phyloP scores from a whole-genome alignment of 2,329 filamentous ascomycete genomes.

The Stagonosporopsis tanaceti region DNA sequence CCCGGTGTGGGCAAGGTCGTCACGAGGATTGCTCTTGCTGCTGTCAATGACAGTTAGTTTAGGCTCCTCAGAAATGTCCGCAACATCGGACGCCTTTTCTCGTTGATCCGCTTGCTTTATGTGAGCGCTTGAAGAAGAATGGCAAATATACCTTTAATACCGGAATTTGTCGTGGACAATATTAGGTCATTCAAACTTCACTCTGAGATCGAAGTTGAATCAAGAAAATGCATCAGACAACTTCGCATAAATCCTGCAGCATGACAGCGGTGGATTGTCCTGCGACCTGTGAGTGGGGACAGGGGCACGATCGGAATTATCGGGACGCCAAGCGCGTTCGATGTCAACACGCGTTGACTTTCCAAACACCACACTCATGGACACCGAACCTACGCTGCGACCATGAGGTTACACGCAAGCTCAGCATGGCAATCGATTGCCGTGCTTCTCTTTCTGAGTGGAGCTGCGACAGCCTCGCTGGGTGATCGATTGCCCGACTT shows the following conservation, averaged over 20 bases:
- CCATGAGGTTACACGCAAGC: conserved; percentile 39
- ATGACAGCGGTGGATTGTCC: background rate
- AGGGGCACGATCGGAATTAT: conserved; percentile 15
- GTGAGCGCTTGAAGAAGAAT: conserved; percentile 46
- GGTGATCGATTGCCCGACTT: conserved; percentile 92
- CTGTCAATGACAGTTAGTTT: conserved; percentile 11
- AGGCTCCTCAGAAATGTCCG: conserved; percentile 22
- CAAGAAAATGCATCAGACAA: too few relatives aligned
- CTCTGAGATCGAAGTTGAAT: background rate
- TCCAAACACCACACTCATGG: conserved; percentile 27
- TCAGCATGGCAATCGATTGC: conserved; percentile 37
- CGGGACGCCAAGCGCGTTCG: conserved; percentile 15
- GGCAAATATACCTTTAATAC: background rate
- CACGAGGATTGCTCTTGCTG: conserved; percentile 1
- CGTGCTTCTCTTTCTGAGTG: conserved; percentile 39
- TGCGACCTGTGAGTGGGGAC: conserved; percentile 8
- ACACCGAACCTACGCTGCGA: conserved; percentile 14
- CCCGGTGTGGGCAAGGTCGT: conserved; percentile 40
- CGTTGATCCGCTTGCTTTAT: conserved; percentile 41
- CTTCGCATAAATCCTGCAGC: too few relatives aligned
- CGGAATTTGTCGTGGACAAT: background rate
- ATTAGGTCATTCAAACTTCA: too few relatives aligned
- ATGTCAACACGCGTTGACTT: conserved; percentile 22
- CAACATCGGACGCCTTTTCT: conserved; percentile 45
- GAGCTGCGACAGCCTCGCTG: conserved; percentile 69